Evolutionary conservation across 495 filamentous ascomycete genomes (phyloP), one percentile per base, ranked within the genome.

Genomic region (Bathelium albidoporum): DNA sequence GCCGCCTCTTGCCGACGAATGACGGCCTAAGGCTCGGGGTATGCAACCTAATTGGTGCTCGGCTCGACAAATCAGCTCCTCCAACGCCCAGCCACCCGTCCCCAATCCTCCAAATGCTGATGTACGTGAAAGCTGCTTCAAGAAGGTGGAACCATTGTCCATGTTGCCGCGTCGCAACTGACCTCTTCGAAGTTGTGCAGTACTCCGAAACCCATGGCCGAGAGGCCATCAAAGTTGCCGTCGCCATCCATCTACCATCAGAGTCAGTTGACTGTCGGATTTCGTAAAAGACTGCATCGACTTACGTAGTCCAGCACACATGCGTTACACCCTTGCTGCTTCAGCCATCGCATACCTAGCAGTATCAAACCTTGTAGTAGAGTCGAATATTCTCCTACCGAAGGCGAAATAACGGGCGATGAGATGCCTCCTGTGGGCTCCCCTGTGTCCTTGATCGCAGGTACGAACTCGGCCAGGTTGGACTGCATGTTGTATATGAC

Each of bases 141-240:
- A 12, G 74, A 70, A 3, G 76, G 72, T 22, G 82, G 79, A 64
- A 84, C 75, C 79, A 83, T 82, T 7, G 79, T 81, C 82, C 83
- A 86, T 29, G 81, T 87, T 39, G 87, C 84, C 26, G 87, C 85
- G 60, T 88, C 84, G 74, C 88, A 91, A 55, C 83, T 86, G 58
- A 91, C 81, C 74, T 94, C 89, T 71, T 94, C 89, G 68, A 88
- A 94, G 58, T 76, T 85, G 73, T 91, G 84, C 64, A 91, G 74
- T 59, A 87, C 82, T 49, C 79, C 85, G 64, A 91, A 93, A 5
- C 89, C 89, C 83, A 94, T 88, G 0, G 83, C 84, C 24, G 82
- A 78, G 45, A 94, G 73, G 62, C 83, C 83, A 67, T 91, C 89
- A 63, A 84, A 81, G 59, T 84, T 82, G 55, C 87, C 87, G 60